A percentile compares a stretch with the other conserved stretches of the same genome.
These are phyloP conservation scores for Periconia sp. DNA, from an alignment of 2,329 filamentous ascomycete species.

Conservation along the genomic window DNA sequence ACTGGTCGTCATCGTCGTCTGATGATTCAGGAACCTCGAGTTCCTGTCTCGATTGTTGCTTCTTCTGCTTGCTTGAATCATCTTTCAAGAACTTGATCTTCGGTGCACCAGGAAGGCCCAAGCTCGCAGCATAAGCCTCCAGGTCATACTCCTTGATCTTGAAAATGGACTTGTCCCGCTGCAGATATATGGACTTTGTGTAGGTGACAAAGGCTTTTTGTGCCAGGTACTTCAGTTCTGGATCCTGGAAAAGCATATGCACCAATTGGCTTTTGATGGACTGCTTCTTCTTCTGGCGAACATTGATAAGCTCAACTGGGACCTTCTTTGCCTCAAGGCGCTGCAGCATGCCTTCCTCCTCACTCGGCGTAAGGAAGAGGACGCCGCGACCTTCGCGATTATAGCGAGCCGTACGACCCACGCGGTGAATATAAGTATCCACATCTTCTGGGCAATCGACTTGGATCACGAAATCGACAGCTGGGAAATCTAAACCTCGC, in stretches of 20 bases:
- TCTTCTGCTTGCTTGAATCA: conserved; percentile 80
- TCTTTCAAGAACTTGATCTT: conserved; percentile 93
- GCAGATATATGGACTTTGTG: conserved; percentile 78
- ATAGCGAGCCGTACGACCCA: conserved; percentile 92
- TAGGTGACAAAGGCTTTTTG: conserved; percentile 97
- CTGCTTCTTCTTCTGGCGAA: conserved; percentile 85
- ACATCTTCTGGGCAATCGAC: conserved; percentile 95
- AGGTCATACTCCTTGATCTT: conserved; percentile 79
- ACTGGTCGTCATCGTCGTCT: conserved; percentile 55
- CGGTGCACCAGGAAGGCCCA: conserved; percentile 88
- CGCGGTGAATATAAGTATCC: conserved; percentile 96
- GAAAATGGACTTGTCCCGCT: conserved; percentile 91
- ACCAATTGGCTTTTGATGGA: conserved; percentile 83
- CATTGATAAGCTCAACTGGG: conserved; percentile 81
- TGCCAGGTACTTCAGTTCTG: conserved; percentile 89
- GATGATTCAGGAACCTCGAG: conserved; percentile 64
- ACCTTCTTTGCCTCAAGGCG: conserved; percentile 87
- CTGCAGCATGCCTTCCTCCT: conserved; percentile 88
- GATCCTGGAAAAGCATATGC: conserved; percentile 93
- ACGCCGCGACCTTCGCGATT: conserved; percentile 85
- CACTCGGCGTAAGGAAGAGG: conserved; percentile 86
- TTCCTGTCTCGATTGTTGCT: conserved; percentile 76
- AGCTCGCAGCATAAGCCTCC: conserved; percentile 79
- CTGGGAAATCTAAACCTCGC: conserved; percentile 90
- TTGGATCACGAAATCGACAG: conserved; percentile 98